Evolutionary conservation across 2,329 filamentous ascomycete genomes (phyloP).

Genomic region (Ceratocystis eucalypticola): DNA sequence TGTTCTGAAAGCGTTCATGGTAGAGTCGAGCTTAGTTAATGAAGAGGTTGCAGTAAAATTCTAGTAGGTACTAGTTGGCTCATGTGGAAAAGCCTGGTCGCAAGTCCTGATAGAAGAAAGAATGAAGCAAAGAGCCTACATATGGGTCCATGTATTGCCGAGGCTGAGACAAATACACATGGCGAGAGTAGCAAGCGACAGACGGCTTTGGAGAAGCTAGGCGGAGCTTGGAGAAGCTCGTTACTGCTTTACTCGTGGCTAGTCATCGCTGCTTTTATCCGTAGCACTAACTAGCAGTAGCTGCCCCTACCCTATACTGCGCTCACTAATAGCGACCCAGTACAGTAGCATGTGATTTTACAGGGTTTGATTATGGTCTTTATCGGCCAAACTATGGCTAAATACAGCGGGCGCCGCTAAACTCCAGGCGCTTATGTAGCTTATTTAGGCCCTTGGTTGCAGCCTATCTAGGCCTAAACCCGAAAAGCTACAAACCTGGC

Average conservation of each 20-base stretch:
- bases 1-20: constrained; percentile 4
- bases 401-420: neutral
- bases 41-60: neutral
- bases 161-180: neutral
- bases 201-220: neutral
- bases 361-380: neutral
- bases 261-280: neutral
- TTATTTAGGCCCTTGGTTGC: too few relatives aligned
- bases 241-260: too few relatives aligned
- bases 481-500: too few relatives aligned
- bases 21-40: neutral
- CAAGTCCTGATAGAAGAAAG: neutral
- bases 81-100: too few relatives aligned
- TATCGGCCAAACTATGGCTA: neutral
- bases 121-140: neutral
- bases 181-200: neutral
- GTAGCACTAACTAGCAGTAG: neutral
- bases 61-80: too few relatives aligned
- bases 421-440: too few relatives aligned
- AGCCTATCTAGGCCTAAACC: too few relatives aligned
- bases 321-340: neutral
- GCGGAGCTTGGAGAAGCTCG: neutral
- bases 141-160: neutral
- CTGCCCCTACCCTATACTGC: too few relatives aligned
- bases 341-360: neutral